Base-by-base conservation (phyloP, 306 rosid genomes). In the Prunus mume region DNA sequence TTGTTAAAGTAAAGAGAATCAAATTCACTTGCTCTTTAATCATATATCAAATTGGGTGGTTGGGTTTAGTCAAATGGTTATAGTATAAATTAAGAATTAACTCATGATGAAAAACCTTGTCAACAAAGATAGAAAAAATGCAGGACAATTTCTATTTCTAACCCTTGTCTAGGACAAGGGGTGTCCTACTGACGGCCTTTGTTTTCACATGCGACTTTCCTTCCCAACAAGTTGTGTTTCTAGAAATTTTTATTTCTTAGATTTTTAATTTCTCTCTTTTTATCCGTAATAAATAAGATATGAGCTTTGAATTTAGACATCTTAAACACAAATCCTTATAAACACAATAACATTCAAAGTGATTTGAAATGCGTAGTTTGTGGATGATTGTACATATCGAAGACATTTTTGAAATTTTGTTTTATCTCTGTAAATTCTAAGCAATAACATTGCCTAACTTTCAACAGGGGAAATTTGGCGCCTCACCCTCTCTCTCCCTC, bases 181-280 rank as follows among this genome's bases (percentile, higher is more conserved):
- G 6, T 43, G 10, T 19, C 19, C 71, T 17, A 9, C 10, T 0
- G 69, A 30, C 69, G 60, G 77, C 69, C 32, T 18, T 50, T 46
- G 60, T 27, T 73, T 73, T 46, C 69, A 73, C 69, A 60, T 61
- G 69, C 24, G 22, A 72, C 68, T 57, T 57, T 41, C 43, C 67
- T 9, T 58, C 52, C 76, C 8, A 13, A 43, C 38, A 18, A 71
- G 64, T 18, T 10, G 15, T 11, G 10, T 30, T 71, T 71, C n/a
- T 30, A 69, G 46, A 69, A 1, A 32, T 32, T 8, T 55, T 24
- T 18, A 2, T 56, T 65, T 32, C 2, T 17, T 17, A 3, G 1
- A 9, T 2, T 22, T 19, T 17, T 65, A 10, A 34, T 25, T 6
- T 34, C 2, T 63, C 2, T 7, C 18, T 63, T 17, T 9, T 2